Evolutionary conservation across 331 rosid species (phyloP), one percentile per base, ranked within the genome.

Genomic region (Rosa hybrid): DNA sequence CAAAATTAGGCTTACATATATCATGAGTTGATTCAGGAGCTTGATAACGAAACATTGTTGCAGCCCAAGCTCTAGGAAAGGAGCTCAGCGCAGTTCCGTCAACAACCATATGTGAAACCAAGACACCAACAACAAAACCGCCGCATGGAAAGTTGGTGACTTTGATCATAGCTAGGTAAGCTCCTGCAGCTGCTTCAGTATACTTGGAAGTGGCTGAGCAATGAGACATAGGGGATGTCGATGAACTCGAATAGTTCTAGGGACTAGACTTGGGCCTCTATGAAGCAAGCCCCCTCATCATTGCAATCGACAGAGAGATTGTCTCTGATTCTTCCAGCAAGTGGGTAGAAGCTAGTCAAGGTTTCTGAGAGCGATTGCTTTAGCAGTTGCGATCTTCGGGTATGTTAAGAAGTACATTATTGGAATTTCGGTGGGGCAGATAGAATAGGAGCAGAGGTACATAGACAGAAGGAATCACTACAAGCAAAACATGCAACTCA

Each of bases 91-190:
- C 75, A 12, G 71, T 75, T 54, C 84, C 87, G 60, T 83, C 90
- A 4, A 79, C 68, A 17, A 86, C 65, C 20, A 84, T 83, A 10
- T 86, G 89, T 0, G 82, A 84, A 71, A 70, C 48, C 8, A 77
- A 75, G 2, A 76, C 71, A 18, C 89, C 83, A 25, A 86, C 64
- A 39, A 85, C 86, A 10, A 85, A 59, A 21, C 91, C 87, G 44
- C 89, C 84, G 45, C 91, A 88, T 12, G 57, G 69, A 25, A 88
- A 86, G 1, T 23, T 72, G 62, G 71, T 88, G n/a, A 86, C 81
- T 44, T 88, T 71, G n/a, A 75, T 60, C 53, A 44, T 38, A 12
- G 20, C 71, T 12, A 75, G 69, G 0, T 6, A n/a, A 17, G 50
- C 9, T 75, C 71, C 79, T 42, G 45, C 7, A 70, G 20, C 27